phyloP scores from a whole-genome alignment of 1,284 basidiomycete species.

The Rhodotorula sp. region DNA sequence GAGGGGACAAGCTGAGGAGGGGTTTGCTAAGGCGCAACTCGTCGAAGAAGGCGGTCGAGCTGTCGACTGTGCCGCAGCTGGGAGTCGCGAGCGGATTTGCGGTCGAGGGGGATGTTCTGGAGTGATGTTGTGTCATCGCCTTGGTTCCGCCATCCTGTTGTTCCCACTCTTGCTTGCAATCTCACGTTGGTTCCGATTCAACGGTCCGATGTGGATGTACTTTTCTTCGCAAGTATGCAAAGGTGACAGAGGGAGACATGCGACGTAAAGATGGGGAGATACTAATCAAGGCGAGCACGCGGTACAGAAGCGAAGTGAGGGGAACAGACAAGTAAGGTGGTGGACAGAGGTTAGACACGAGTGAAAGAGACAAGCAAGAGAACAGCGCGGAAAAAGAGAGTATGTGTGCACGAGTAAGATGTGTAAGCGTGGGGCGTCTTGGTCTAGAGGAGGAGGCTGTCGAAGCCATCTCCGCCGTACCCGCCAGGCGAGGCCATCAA shows the following conservation, averaged over 20 bases:
- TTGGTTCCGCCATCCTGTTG: neutral
- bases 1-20: neutral
- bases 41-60: slow-evolving; percentile 10
- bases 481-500: no score
- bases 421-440: neutral
- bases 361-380: neutral
- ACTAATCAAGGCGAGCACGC: neutral
- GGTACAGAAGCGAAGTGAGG: neutral
- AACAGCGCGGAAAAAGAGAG: neutral
- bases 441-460: slow-evolving; percentile 3
- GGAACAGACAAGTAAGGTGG: neutral
- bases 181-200: no score
- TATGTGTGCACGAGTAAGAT: no score
- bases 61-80: neutral
- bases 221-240: no score
- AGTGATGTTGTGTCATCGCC: neutral
- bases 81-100: slow-evolving; percentile 3
- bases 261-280: no score
- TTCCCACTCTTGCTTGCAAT: no score
- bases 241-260: no score
- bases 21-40: slow-evolving; percentile 19
- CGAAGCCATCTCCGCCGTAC: neutral
- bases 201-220: no score
- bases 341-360: no score
- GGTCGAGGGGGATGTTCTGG: neutral